These are phyloP conservation scores for Suhomyces prunicola DNA, from an alignment of 805 yeast genomes.

Conservation along the genomic window DNA sequence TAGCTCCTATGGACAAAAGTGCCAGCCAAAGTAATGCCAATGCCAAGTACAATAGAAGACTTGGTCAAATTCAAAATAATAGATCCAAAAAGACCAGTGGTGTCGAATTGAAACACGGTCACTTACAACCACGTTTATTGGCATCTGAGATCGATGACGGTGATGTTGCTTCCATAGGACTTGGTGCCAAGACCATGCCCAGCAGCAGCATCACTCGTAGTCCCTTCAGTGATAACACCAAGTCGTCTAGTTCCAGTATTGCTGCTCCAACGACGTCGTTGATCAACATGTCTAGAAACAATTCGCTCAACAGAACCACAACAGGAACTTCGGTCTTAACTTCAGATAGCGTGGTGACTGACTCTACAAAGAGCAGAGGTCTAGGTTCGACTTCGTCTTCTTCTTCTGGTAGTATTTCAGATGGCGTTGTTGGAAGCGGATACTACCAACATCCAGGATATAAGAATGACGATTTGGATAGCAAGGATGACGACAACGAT, in stretches of 20 bases:
- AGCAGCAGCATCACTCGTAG: slow-evolving; percentile 1
- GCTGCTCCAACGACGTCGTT: slow-evolving; percentile 9
- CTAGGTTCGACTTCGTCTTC: slow-evolving; percentile 20
- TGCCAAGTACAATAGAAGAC: slow-evolving; percentile 27
- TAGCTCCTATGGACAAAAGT: slow-evolving; percentile 40
- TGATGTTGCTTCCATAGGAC: slow-evolving; percentile 27
- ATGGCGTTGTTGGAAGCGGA: slow-evolving; percentile 21
- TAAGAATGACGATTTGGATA: slow-evolving; percentile 13
- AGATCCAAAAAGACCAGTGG: slow-evolving; percentile 36
- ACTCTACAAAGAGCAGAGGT: slow-evolving; percentile 14
- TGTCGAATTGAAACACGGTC: slow-evolving; percentile 60
- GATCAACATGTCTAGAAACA: slow-evolving; percentile 19
- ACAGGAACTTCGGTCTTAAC: slow-evolving; percentile 24
- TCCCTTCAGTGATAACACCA: slow-evolving; percentile 2
- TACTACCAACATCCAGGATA: slow-evolving; percentile 44
- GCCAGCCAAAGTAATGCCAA: slow-evolving; percentile 2
- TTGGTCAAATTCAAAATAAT: slow-evolving; percentile 13
- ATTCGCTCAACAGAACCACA: slow-evolving; percentile 30
- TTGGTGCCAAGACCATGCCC: slow-evolving; percentile 5
- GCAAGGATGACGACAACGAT: slow-evolving; percentile 19
- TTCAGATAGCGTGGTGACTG: slow-evolving; percentile 18
- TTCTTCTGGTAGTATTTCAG: slow-evolving; percentile 30
- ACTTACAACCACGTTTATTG: slow-evolving; percentile 59
- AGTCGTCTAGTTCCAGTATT: slow-evolving; percentile 14
- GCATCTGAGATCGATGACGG: slow-evolving; percentile 76